Conservation (phyloP, 2,329 filamentous ascomycete genomes). For the Ceratocystis cacaofunesta region DNA sequence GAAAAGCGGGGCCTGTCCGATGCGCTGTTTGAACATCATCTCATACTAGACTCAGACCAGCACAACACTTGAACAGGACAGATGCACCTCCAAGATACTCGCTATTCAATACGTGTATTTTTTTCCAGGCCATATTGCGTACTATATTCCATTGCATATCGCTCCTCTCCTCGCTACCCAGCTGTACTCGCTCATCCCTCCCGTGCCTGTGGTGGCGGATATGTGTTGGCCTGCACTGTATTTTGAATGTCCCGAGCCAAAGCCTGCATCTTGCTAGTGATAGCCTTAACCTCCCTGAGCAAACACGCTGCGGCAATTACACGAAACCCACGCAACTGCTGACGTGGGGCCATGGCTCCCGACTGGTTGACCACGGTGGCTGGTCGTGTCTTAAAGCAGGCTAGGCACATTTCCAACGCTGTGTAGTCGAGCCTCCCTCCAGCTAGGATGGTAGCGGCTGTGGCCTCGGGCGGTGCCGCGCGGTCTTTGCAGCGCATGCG, state of each 20-base stretch:
- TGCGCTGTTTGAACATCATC: neutral
- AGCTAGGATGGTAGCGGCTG: neutral
- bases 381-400: constrained; percentile 21
- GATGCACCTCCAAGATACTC: too few relatives aligned
- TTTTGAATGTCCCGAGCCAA: neutral
- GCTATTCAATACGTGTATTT: neutral
- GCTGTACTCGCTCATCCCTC: too few relatives aligned
- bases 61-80: neutral
- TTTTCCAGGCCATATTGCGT: neutral
- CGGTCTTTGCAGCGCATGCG: constrained; percentile 23
- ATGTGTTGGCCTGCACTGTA: neutral
- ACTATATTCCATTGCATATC: neutral
- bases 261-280: constrained; percentile 12
- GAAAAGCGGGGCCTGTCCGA: neutral
- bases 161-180: neutral
- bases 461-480: neutral
- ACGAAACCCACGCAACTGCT: constrained; percentile 26
- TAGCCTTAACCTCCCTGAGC: constrained; percentile 21
- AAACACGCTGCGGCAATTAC: constrained; percentile 27
- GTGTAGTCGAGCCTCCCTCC: neutral
- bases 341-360: constrained; percentile 10
- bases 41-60: neutral
- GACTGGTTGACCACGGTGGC: constrained; percentile 20
- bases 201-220: neutral
- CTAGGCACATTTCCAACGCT: constrained; percentile 17